Evolutionary conservation across 371 early-diverging fungal genomes (phyloP), one percentile per base, ranked within the genome.

Genomic region (Syncephalastrum monosporum): DNA sequence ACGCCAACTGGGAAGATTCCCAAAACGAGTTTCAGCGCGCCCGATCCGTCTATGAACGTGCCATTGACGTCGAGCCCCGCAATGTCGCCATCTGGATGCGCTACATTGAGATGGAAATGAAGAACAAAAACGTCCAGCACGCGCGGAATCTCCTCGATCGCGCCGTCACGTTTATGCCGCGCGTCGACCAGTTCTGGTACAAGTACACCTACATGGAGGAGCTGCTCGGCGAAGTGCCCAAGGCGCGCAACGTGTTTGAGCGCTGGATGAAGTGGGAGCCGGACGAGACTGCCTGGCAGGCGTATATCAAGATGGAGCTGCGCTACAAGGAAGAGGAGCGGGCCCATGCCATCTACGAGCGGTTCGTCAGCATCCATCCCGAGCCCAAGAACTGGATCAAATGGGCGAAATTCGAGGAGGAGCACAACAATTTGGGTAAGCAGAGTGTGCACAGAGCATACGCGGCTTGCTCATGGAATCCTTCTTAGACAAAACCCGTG

Each of bases 221-320:
- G 66, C 81, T 89, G 67, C 69, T 98, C 67, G 96, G 92, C 43
- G 95, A 98, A 57, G 84, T 95, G 0, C 82, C 87, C 3, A 93
- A 94, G 5, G 94, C 94, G 5, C 82, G 98, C 21, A 91, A 90
- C 53, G 90, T 98, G 17, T 98, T 97, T 80, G 95, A 97, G 56
- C 87, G 99, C 44, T 98, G 99, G 99, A 96, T 98, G 95, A 84
- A 91, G 56, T 98, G 99, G 98, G 95, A 97, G 61, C 97, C 98
- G 3, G 77, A 84, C 46, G 94, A 91, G 62, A 85, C 86, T 12
- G 96, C 96, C 0, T 98, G 97, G 97, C 75, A 79, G 69, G 93
- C 96, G 0, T 98, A 93, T 63, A 88, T 97, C 56, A 93, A 95
- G 71, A 88, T 98, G 73, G 99, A 98, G 69, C 81, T 82, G 59